Evolutionary conservation across 306 rosid species (phyloP).

Genomic region (Dalbergia cochinchinensis): DNA sequence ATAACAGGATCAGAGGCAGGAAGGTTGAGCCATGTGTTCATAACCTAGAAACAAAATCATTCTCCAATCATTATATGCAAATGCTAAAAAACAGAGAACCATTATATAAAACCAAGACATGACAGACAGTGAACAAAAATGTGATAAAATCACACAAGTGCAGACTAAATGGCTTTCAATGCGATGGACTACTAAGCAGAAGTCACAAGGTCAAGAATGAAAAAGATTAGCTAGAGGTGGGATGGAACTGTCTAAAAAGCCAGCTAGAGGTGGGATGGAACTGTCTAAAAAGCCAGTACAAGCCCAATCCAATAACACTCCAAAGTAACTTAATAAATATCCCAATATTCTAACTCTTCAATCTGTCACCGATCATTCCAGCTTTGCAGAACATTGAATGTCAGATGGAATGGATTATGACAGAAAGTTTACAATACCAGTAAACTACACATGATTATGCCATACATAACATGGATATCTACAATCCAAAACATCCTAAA

Average conservation of each 20-base stretch:
- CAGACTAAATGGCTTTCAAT: slow-evolving; percentile 4
- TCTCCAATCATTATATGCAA: slow-evolving; percentile 21
- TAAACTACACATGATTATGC: neutral
- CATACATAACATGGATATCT: neutral
- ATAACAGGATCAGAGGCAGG: neutral
- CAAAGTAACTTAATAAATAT: neutral
- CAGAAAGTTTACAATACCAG: neutral
- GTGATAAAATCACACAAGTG: neutral
- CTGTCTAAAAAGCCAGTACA: slow-evolving; percentile 4
- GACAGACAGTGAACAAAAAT: neutral
- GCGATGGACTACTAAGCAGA: slow-evolving; percentile 1
- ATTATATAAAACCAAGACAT: neutral
- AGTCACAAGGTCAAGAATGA: slow-evolving; percentile 23
- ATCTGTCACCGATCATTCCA: neutral
- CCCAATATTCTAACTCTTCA: neutral
- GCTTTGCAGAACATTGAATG: neutral
- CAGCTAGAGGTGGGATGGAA: neutral
- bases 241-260: neutral
- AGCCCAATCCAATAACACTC: neutral
- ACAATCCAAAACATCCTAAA: neutral
- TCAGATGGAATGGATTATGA: neutral
- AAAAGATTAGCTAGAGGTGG: neutral
- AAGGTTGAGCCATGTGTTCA: neutral
- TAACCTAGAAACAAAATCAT: slow-evolving; percentile 25
- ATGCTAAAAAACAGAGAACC: neutral